These are phyloP conservation scores for Vachellia pachyceras DNA, from an alignment of 306 rosid species.

Conservation along the genomic window DNA sequence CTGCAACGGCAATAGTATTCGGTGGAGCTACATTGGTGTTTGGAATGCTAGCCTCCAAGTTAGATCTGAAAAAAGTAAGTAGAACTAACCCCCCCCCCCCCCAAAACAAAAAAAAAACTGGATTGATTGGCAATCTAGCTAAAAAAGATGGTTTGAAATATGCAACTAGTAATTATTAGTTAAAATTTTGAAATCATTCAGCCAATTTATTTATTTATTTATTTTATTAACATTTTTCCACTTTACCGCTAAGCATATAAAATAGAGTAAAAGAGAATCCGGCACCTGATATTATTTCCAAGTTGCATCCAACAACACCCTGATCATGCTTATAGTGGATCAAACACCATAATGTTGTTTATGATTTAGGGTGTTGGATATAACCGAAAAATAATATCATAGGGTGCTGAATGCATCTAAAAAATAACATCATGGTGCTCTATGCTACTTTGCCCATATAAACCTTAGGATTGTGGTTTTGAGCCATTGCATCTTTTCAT, in stretches of 20 bases:
- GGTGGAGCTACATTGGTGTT: conserved; percentile 77
- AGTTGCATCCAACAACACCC: too few species aligned
- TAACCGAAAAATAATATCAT: too few species aligned
- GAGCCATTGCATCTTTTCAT: background rate
- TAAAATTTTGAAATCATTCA: background rate
- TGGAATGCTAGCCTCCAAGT: conserved; percentile 68
- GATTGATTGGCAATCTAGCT: background rate
- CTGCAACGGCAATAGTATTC: conserved; percentile 75
- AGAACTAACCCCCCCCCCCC: too few species aligned
- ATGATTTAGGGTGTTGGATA: too few species aligned
- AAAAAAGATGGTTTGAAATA: background rate
- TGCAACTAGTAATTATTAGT: background rate
- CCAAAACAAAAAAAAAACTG: too few species aligned
- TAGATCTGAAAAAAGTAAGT: conserved; percentile 72
- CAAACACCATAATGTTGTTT: too few species aligned
- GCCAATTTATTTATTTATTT: background rate
- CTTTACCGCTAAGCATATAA: background rate
- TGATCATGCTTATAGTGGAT: too few species aligned
- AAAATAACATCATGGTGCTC: too few species aligned
- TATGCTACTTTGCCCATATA: background rate
- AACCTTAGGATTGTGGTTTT: background rate
- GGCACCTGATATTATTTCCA: too few species aligned
- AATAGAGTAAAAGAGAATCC: too few species aligned
- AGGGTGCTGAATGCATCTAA: too few species aligned
- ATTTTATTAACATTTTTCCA: background rate